A percentile compares a stretch with the other conserved stretches of the same genome.
Evolutionary conservation across 352 stramenopile genomes (phyloP).

Genomic region (Blastocystis sp.): DNA sequence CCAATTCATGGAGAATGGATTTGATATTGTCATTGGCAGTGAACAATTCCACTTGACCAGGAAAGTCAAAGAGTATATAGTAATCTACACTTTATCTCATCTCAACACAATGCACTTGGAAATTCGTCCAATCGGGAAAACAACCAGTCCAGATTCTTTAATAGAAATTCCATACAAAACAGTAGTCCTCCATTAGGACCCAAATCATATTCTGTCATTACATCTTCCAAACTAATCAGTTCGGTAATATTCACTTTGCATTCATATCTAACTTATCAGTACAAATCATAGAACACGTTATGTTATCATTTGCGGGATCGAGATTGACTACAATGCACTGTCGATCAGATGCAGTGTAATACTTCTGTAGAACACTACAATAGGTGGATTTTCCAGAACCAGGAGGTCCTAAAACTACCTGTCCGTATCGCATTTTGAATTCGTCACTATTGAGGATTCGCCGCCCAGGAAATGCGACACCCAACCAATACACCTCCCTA

Average conservation of each 20-base stretch:
- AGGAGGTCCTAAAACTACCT: conserved; percentile 79
- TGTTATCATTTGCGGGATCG: conserved; percentile 90
- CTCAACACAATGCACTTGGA: conserved; percentile 72
- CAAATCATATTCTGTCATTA: conserved; percentile 77
- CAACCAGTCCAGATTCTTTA: conserved; percentile 96
- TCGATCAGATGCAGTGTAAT: conserved; percentile 75
- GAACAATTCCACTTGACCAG: conserved; percentile 97
- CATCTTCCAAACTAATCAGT: conserved; percentile 89
- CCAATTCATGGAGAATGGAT: conserved; percentile 87
- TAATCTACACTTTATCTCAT: conserved; percentile 76
- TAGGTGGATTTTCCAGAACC: conserved; percentile 95
- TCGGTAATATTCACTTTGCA: conserved; percentile 87
- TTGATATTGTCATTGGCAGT: conserved; percentile 94
- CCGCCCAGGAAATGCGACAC: no score
- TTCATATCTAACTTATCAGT: conserved; percentile 70
- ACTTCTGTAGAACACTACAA: conserved; percentile 94
- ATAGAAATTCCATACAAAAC: conserved; percentile 98
- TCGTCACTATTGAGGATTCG: no score
- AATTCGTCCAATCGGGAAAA: conserved; percentile 84
- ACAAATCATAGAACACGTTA: conserved; percentile 71
- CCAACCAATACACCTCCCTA: no score
- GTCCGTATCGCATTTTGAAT: conserved; percentile 69
- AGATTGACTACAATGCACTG: conserved; percentile 90
- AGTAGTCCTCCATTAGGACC: conserved; percentile 86
- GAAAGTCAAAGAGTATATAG: conserved; percentile 97